A percentile compares a stretch with the other conserved stretches of the same genome.
phyloP scores from a whole-genome alignment of 2,329 filamentous ascomycete genomes.

The Colletotrichum musae region DNA sequence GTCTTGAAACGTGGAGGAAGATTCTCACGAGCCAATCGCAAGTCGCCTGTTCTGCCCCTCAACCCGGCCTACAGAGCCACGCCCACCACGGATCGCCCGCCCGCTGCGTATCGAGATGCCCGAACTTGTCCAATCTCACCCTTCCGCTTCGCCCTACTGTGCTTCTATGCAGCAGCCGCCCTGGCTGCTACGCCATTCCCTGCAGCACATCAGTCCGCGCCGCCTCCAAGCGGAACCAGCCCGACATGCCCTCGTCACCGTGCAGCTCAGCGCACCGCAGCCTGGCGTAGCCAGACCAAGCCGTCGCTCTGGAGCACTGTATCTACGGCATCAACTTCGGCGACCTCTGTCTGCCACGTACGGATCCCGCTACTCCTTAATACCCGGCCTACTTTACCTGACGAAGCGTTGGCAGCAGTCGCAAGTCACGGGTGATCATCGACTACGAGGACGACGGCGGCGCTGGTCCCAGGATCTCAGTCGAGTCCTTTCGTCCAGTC shows the following conservation, averaged over 20 bases:
- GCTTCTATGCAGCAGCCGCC: constrained; percentile 27
- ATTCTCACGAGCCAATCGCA: constrained; percentile 36
- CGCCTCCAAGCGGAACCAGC: constrained; percentile 16
- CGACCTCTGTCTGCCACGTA: constrained; percentile 3
- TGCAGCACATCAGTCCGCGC: constrained; percentile 36
- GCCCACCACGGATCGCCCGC: constrained; percentile 24
- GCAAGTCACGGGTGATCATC: too few relatives aligned
- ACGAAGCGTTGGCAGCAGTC: background rate
- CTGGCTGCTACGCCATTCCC: constrained; percentile 25
- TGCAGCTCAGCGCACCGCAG: too few relatives aligned
- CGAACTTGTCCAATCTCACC: constrained; percentile 23
- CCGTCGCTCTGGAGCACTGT: background rate
- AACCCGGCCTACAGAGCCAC: background rate
- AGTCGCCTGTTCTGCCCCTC: constrained; percentile 1
- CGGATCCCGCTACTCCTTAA: background rate
- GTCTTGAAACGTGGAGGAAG: constrained; percentile 40
- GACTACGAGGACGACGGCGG: too few relatives aligned
- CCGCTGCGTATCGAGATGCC: constrained; percentile 26
- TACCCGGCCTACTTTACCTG: constrained; percentile 1
- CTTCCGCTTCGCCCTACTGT: constrained; percentile 9
- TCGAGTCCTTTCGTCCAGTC: constrained; percentile 5
- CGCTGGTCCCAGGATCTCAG: too few relatives aligned
- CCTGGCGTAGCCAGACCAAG: too few relatives aligned
- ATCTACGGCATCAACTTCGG: too few relatives aligned
- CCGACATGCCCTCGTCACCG: constrained; percentile 1